phyloP scores from a whole-genome alignment of 768 basidiomycete genomes.

The Termitomyces sp. region DNA sequence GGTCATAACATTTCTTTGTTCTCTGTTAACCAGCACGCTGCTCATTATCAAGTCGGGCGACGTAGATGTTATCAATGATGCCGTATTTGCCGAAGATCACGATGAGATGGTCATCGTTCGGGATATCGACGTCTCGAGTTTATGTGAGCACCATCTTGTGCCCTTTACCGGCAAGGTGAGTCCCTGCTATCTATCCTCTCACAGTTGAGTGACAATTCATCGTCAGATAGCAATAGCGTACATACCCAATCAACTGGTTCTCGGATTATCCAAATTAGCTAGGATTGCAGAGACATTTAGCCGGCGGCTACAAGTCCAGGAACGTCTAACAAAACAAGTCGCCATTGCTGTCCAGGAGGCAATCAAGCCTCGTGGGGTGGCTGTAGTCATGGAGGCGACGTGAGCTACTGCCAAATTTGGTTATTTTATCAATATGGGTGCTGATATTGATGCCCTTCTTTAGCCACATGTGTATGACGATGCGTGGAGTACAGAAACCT shows the following conservation, averaged over 20 bases:
- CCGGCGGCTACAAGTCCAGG: slow-evolving; percentile 93
- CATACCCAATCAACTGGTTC: slow-evolving; percentile 91
- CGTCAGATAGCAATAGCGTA: slow-evolving; percentile 92
- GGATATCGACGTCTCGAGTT: slow-evolving; percentile 94
- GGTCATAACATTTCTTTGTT: slow-evolving; percentile 39
- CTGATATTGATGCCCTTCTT: background rate
- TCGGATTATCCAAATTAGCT: slow-evolving; percentile 94
- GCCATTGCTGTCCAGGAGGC: slow-evolving; percentile 98
- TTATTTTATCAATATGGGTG: too few species aligned
- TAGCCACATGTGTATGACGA: slow-evolving; percentile 98
- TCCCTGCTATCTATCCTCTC: slow-evolving; percentile 5
- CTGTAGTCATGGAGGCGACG: slow-evolving; percentile 99
- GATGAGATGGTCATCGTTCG: slow-evolving; percentile 99
- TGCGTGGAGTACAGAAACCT: slow-evolving; percentile 99
- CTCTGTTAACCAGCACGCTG: slow-evolving; percentile 3
- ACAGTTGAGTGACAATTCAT: slow-evolving; percentile 13
- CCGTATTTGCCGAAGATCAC: slow-evolving; percentile 97
- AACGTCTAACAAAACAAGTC: slow-evolving; percentile 95
- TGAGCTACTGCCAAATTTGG: slow-evolving; percentile 42
- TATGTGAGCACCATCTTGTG: slow-evolving; percentile 98
- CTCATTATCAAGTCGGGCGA: slow-evolving; percentile 4
- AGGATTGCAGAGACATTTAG: slow-evolving; percentile 97
- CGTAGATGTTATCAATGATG: slow-evolving; percentile 98
- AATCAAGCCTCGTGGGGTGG: slow-evolving; percentile 94
- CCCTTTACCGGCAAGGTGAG: slow-evolving; percentile 96